Conservation (phyloP, 2,329 filamentous ascomycete genomes). For the Hawksworthiomyces lignivorus region DNA sequence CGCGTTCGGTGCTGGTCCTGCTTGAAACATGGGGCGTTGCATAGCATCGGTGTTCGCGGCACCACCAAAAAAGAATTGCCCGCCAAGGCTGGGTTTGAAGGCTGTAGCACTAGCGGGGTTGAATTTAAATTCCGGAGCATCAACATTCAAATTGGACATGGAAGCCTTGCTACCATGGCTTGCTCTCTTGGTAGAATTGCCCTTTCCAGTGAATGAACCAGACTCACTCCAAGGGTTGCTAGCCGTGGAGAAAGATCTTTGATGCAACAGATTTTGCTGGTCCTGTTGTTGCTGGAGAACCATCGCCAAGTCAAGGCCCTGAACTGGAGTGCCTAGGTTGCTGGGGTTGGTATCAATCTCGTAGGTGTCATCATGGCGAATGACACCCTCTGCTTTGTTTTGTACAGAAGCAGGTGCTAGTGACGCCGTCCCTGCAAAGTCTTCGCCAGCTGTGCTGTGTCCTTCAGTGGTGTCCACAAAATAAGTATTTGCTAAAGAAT, state of each 20-base stretch:
- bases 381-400: constrained; percentile 27
- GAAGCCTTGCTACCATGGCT: constrained; percentile 64
- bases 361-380: constrained; percentile 44
- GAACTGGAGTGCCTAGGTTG: constrained; percentile 58
- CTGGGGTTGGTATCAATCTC: constrained; percentile 70
- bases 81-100: constrained; percentile 37
- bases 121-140: constrained; percentile 84
- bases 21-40: constrained; percentile 42
- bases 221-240: constrained; percentile 59
- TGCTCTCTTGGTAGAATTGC: constrained; percentile 31
- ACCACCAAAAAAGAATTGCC: constrained; percentile 41
- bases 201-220: constrained; percentile 30
- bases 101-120: constrained; percentile 44
- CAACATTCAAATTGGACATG: constrained; percentile 75
- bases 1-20: constrained; percentile 25
- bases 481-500: constrained; percentile 62
- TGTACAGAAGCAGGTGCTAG: constrained; percentile 1
- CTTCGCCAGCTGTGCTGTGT: constrained; percentile 30
- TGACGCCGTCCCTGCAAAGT: constrained; percentile 28
- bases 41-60: constrained; percentile 24
- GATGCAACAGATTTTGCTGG: constrained; percentile 37
- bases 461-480: constrained; percentile 49
- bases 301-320: constrained; percentile 38
- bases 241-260: constrained; percentile 45
- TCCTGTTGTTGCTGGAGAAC: constrained; percentile 42